Base-by-base conservation (phyloP, 176 grass and related monocot genomes). In the Avena atlantica region DNA sequence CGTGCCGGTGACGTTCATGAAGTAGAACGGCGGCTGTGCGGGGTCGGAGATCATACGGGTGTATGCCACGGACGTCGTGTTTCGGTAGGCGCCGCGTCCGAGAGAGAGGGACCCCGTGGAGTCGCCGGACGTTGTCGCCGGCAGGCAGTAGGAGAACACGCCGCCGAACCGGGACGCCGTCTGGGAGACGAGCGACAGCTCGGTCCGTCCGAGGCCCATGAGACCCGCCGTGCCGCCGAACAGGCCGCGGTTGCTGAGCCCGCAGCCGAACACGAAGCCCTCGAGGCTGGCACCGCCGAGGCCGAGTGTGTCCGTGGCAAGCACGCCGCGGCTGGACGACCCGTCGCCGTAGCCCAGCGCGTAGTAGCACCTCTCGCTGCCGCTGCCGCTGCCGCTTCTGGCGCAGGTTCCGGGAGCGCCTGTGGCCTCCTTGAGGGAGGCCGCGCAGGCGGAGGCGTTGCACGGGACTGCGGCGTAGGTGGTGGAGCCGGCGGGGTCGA, bases 11-110 rank as follows among this genome's bases (percentile, higher is more conserved):
- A 96, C 49, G 92, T 98, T 96, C 62, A 96, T 70, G 91, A 96
- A 98, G 82, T 98, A 98, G 91, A 93, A 96, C 2, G 93, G 93
- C 21, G 90, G 83, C 90, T 92, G 89, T 59, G 79, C 74, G 1
- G 96, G 88, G 79, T 98, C 96, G 60, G 79, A 76, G 55, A 98
- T 86, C 93, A 98, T 92, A 77, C 92, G 90, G 19, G 93, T 98
- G 87, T 96, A 96, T 0, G 85, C 75, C 21, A 98, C 40, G 0
- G 92, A 70, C 8, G 88, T 94, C 50, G 56, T 84, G 80, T 95
- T 96, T 55, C 60, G 91, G 63, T 87, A 98, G 53, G 47, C 44
- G 9, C 76, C 63, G 9, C 92, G 93, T 15, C 64, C 64, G 64
- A 98, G 90, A 44, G 93, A 91, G 74, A 98, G 83, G 23, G 96